Base-by-base conservation (phyloP, 2,329 filamentous ascomycete species). In the Aspergillus fijiensis region DNA sequence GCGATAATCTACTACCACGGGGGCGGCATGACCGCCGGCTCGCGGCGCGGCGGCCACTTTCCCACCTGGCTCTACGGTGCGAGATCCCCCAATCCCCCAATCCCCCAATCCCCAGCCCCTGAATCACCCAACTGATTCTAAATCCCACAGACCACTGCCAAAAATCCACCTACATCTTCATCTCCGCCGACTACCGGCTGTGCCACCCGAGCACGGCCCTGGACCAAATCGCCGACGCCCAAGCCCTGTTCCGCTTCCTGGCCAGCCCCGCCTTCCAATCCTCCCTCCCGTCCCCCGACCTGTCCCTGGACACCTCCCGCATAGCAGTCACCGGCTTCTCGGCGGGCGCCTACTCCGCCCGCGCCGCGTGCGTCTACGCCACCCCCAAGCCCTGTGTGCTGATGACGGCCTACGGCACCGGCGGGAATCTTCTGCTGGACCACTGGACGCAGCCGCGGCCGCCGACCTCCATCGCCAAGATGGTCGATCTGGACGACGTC, bases 1-100 rank as follows among this genome's bases (percentile, higher is more conserved):
- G 66, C 66, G 1, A 51, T 67, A 10, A 63, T 68, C 52, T 67
- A 66, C 55, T 68, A 67, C 29, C 66, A 68, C 42, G 66, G 66
- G 12, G 66, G 66, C 21, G 66, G 66, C 6, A 68, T 68, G 66
- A 63, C 65, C 1, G 64, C 66, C 3, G 66, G 66, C 4, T 67
- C 62, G n/a, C 59, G 66, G 9, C 61, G 65, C 4, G 54, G 54
- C 6, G 29, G 47, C 6, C 48, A 23, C 5, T 60, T 62, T 16
- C 64, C 61, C 1, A 33, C 39, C 10, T 68, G 65, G 66, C 47
- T 68, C 31, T 63, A 66, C 49, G 55, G 65, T 67, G 53, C 7
- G 57, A 21, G 21, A 21, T 21, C 21, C 21, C 52, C 11, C 14
- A 5, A 14, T 29, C 49, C n/a, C 14, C 4, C 12, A 5, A 7